Conservation (phyloP, 169 alveolate species). For the Haemoproteus tartakovskyi region DNA sequence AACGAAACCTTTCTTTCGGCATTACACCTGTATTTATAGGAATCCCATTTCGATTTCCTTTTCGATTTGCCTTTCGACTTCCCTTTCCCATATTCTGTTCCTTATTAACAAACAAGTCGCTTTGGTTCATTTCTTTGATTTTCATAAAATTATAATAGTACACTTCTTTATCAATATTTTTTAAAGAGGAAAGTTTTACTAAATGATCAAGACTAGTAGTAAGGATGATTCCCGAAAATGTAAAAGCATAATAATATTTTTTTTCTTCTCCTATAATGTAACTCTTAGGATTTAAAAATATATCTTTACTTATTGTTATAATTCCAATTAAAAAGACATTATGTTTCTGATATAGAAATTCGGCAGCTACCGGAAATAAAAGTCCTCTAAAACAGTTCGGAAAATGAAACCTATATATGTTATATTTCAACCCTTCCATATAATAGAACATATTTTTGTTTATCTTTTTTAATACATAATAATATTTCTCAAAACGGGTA, state of each 20-base stretch:
- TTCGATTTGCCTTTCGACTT: too few species aligned
- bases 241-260: conserved; percentile 17
- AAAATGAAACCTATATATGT: conserved; percentile 58
- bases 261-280: conserved; percentile 74
- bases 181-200: conserved; percentile 66
- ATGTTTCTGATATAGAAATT: conserved; percentile 68
- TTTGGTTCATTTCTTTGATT: conserved; percentile 9
- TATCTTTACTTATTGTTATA: conserved; percentile 65
- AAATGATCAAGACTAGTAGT: conserved; percentile 72
- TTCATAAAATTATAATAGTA: conserved; percentile 48
- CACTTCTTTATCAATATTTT: conserved; percentile 51
- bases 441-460: conserved; percentile 50
- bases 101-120: too few species aligned
- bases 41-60: too few species aligned
- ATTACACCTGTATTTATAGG: too few species aligned
- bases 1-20: too few species aligned
- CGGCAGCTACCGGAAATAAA: conserved; percentile 67
- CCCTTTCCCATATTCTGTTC: too few species aligned
- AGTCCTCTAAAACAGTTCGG: conserved; percentile 66
- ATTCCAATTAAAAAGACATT: conserved; percentile 76
- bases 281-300: conserved; percentile 72
- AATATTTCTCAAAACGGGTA: conserved; percentile 16
- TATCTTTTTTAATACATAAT: conserved; percentile 27
- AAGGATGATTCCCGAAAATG: conserved; percentile 70
- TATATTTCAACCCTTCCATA: conserved; percentile 57